Conservation (phyloP, 352 stramenopile genomes). For the Globisporangium camurandrum region DNA sequence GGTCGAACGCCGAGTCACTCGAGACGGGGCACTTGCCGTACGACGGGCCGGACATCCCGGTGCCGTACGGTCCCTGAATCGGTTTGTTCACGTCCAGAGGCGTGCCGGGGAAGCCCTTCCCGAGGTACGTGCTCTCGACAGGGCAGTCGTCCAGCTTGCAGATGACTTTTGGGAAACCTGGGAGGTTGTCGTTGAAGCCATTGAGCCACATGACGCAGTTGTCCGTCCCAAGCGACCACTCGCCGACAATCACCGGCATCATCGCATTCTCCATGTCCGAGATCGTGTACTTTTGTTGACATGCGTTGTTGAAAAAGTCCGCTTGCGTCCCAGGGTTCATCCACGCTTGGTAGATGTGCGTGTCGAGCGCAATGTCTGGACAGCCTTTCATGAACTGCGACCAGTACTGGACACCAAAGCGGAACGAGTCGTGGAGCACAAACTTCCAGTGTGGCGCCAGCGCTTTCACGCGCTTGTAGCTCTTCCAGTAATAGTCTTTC, state of each 20-base stretch:
- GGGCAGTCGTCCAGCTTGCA: slow-evolving; percentile 87
- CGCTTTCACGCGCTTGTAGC: slow-evolving; percentile 91
- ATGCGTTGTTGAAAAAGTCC: slow-evolving; percentile 88
- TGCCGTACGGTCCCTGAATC: slow-evolving; percentile 81
- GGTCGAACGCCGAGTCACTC: slow-evolving; percentile 76
- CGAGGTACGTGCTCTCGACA: slow-evolving; percentile 83
- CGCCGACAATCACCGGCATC: slow-evolving; percentile 92
- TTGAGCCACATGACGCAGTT: slow-evolving; percentile 85
- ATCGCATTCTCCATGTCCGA: slow-evolving; percentile 87
- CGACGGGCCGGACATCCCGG: slow-evolving; percentile 72
- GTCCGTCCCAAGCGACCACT: slow-evolving; percentile 89
- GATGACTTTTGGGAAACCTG: slow-evolving; percentile 87
- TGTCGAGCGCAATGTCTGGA: slow-evolving; percentile 92
- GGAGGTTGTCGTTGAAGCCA: slow-evolving; percentile 87
- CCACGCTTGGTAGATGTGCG: slow-evolving; percentile 94
- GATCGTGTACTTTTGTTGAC: slow-evolving; percentile 84
- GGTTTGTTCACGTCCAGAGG: slow-evolving; percentile 83
- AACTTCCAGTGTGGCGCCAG: slow-evolving; percentile 93
- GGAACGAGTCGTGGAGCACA: slow-evolving; percentile 95
- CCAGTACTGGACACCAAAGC: slow-evolving; percentile 76
- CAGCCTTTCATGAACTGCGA: slow-evolving; percentile 72
- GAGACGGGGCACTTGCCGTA: slow-evolving; percentile 86
- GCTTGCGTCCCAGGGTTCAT: slow-evolving; percentile 55
- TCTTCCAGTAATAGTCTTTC: slow-evolving; percentile 96
- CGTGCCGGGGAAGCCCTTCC: slow-evolving; percentile 80